Conservation (phyloP, 345 rosid species). For the Psidium friedrichsthalianum region DNA sequence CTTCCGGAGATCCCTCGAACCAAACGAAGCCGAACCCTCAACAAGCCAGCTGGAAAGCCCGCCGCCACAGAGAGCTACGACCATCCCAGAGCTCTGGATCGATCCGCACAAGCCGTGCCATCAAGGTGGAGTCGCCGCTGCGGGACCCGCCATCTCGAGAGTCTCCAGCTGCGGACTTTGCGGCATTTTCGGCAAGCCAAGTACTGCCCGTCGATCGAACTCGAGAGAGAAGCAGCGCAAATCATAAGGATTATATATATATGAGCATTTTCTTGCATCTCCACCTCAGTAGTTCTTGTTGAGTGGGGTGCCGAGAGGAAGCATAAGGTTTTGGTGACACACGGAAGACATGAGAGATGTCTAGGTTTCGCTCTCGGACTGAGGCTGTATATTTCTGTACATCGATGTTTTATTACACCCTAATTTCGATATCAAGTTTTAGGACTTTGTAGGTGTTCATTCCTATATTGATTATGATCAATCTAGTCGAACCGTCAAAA, state of each 20-base stretch:
- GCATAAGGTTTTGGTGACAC: not conserved
- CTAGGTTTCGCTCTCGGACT: not conserved
- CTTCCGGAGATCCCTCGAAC: conserved; percentile 18
- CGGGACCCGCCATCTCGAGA: conserved; percentile 65
- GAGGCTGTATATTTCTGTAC: not conserved
- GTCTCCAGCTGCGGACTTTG: conserved; percentile 56
- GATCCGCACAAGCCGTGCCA: not conserved
- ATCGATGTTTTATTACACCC: not conserved
- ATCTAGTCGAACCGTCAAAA: not conserved
- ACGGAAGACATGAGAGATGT: not conserved
- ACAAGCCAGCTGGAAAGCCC: not conserved
- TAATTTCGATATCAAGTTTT: not conserved
- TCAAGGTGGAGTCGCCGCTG: not conserved
- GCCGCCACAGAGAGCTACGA: not conserved
- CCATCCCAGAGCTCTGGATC: conserved; percentile 7
- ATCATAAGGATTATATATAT: not conserved
- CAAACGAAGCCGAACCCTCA: not conserved
- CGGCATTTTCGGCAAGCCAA: conserved; percentile 33
- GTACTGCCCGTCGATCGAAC: not conserved
- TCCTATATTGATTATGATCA: not conserved
- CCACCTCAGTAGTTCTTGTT: not conserved
- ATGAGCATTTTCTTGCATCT: not conserved
- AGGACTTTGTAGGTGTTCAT: not conserved
- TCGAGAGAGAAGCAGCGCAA: conserved; percentile 1
- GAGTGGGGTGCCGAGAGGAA: not conserved